Conservation (phyloP, 495 filamentous ascomycete genomes). For the Xylaria scruposa region DNA sequence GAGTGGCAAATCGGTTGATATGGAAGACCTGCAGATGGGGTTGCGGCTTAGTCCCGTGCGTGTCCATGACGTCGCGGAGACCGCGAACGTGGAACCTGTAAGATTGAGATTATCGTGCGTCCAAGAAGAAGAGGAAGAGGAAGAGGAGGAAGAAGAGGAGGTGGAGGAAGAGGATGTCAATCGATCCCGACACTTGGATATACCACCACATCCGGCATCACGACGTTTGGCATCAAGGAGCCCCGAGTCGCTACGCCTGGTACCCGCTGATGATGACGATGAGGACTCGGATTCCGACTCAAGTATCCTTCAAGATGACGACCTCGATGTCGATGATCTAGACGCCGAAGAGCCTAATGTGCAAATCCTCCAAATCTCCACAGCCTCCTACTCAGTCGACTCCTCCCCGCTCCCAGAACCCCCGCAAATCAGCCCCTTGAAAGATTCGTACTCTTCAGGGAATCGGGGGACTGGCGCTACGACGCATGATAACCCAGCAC, state of each 20-base stretch:
- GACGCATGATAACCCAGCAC: not conserved
- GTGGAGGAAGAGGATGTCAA: conserved; percentile 37
- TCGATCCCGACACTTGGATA: conserved; percentile 10
- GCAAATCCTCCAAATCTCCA: conserved; percentile 54
- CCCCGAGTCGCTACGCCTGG: conserved; percentile 42
- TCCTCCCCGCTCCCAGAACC: conserved; percentile 42
- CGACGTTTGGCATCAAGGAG: conserved; percentile 28
- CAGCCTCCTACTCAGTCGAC: conserved; percentile 34
- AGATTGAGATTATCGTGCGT: conserved; percentile 45
- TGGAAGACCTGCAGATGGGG: conserved; percentile 82
- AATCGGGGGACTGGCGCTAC: conserved; percentile 44
- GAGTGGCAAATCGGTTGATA: conserved; percentile 78
- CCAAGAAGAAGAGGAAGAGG: conserved; percentile 44
- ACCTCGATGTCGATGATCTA: conserved; percentile 56
- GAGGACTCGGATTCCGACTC: conserved; percentile 53
- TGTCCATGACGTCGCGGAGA: conserved; percentile 59
- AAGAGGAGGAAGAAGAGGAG: conserved; percentile 38
- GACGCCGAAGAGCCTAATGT: conserved; percentile 56
- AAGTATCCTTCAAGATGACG: conserved; percentile 58
- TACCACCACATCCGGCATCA: conserved; percentile 39
- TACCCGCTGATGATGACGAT: conserved; percentile 43
- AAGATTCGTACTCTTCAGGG: conserved; percentile 52
- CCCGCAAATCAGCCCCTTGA: conserved; percentile 55
- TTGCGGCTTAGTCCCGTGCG: conserved; percentile 70
- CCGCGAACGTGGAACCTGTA: conserved; percentile 43